Evolutionary conservation across 805 yeast species (phyloP).

Genomic region (Pichia nakasei): DNA sequence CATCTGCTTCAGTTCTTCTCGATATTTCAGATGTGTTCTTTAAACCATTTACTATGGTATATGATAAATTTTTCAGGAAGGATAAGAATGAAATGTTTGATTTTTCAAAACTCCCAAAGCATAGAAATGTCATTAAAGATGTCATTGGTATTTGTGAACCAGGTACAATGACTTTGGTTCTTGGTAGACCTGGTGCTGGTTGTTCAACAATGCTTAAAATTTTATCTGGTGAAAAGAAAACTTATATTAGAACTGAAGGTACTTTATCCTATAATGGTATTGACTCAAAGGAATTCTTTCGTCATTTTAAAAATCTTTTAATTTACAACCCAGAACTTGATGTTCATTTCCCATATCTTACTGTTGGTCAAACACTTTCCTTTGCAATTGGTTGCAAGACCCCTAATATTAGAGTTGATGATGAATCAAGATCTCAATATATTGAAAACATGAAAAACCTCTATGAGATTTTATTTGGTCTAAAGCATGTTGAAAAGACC

Average conservation of each 20-base stretch:
- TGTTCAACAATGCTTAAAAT: constrained; percentile 46
- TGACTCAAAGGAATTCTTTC: constrained; percentile 36
- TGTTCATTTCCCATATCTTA: constrained; percentile 44
- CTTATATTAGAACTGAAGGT: constrained; percentile 31
- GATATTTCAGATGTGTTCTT: constrained; percentile 40
- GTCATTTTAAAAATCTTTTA: constrained; percentile 35
- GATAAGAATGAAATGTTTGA: constrained; percentile 20
- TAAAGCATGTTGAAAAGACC: constrained; percentile 52
- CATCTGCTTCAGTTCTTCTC: constrained; percentile 34
- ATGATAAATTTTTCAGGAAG: constrained; percentile 6
- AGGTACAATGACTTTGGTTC: constrained; percentile 46
- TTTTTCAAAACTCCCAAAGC: constrained; percentile 11
- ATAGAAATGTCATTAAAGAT: constrained; percentile 16
- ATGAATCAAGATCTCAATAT: constrained; percentile 32
- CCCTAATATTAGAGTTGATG: constrained; percentile 38
- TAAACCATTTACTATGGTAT: constrained; percentile 16
- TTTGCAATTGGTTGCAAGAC: constrained; percentile 50
- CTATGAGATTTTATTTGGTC: constrained; percentile 45
- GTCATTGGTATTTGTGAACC: constrained; percentile 27
- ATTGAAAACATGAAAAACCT: constrained; percentile 37
- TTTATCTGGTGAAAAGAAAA: constrained; percentile 36
- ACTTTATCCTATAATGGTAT: constrained; percentile 40
- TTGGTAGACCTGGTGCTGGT: constrained; percentile 58
- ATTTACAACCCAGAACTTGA: constrained; percentile 50
- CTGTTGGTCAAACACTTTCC: constrained; percentile 45